phyloP scores from a whole-genome alignment of 805 yeast genomes.

The Saccharomyces paradoxus region DNA sequence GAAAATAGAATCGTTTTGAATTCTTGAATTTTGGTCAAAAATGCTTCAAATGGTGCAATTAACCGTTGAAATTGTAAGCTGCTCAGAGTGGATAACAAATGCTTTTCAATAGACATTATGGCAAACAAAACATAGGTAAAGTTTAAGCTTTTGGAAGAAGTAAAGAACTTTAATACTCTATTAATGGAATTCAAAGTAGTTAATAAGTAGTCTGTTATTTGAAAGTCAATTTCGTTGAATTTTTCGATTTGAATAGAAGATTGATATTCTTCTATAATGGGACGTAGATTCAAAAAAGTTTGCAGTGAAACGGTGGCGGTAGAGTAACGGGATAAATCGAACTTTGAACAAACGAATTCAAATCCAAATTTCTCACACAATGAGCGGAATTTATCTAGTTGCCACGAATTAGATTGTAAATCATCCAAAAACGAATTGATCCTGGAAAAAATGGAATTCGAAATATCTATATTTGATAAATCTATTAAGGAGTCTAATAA shows the following conservation, averaged over 20 bases:
- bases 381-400: constrained; percentile 10
- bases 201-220: constrained; percentile 2
- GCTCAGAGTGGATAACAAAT: constrained; percentile 3
- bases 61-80: constrained; percentile 5
- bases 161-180: constrained; percentile 8
- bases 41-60: constrained; percentile 6
- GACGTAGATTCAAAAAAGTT: constrained; percentile 5
- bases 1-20: constrained; percentile 6
- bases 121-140: constrained; percentile 9
- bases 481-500: constrained; percentile 7
- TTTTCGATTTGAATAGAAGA: constrained; percentile 1
- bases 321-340: constrained; percentile 10
- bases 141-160: constrained; percentile 4
- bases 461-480: constrained; percentile 3
- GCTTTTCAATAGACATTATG: constrained; percentile 9
- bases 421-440: constrained; percentile 10
- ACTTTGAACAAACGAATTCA: constrained; percentile 1
- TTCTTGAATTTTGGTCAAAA: constrained; percentile 2
- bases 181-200: constrained; percentile 6
- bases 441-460: constrained; percentile 9
- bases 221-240: constrained; percentile 8
- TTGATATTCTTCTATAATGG: constrained; percentile 4
- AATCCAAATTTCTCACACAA: neutral
- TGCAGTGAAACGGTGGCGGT: constrained; percentile 9
- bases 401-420: constrained; percentile 10